Evolutionary conservation across 345 rosid species (phyloP), one percentile per base, ranked within the genome.

Genomic region (Bretschneidera sinensis): DNA sequence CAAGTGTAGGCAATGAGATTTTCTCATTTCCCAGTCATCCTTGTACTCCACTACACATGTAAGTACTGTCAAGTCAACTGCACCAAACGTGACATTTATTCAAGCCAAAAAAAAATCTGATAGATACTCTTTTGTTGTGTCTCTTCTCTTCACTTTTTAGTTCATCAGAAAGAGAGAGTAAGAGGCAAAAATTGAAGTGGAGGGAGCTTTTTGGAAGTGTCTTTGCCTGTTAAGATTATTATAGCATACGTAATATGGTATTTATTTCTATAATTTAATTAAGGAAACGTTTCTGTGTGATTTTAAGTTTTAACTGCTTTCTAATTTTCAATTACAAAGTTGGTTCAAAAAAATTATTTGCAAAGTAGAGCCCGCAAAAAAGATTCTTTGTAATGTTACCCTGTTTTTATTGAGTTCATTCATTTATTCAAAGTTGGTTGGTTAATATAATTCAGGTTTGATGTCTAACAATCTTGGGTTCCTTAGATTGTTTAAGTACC

Each of bases 1-100:
- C 60, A 11, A 25, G 18, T n/a, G 43, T 54, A 47, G 15, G 75
- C 67, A 60, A 64, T 55, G 35, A 72, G 64, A 79, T 63, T 66
- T 20, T 63, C 57, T 34, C 74, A 48, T 72, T 55, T 59, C 62
- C 53, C 31, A 57, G 47, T 54, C 62, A 55, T 62, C 63, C 72
- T 51, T 64, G 55, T 22, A 65, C 64, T 69, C 21, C 19, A 48
- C 58, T 10, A 14, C 34, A 34, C 48, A 55, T 24, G 17, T 8
- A n/a, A 54, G 21, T 17, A 45, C 11, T 17, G 45, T 4, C 11
- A 60, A 60, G 22, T 35, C 24, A 31, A 45, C 59, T 21, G 43
- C 45, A 52, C 51, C 45, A 43, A 51, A 52, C 39, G n/a, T 9
- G 7, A 43, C 28, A 31, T 23, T 53, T 31, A 25, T 15, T 17